phyloP scores from a whole-genome alignment of 768 basidiomycete species.

The Leccinellum albellum region DNA sequence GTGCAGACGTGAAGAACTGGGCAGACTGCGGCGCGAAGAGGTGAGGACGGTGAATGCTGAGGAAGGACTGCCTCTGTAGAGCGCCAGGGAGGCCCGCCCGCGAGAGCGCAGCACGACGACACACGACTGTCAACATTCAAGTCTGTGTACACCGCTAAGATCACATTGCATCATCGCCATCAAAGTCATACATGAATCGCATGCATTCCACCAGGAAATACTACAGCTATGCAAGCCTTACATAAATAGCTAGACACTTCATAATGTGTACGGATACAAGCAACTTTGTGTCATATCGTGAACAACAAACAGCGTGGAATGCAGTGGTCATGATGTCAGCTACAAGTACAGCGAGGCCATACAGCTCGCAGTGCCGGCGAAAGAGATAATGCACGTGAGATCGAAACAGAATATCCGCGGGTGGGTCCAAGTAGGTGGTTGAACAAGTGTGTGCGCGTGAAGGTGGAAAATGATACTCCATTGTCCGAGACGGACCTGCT shows the following conservation, averaged over 20 bases:
- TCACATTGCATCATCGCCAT: neutral
- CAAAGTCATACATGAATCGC: neutral
- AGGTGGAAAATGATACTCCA: neutral
- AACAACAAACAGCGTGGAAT: constrained; percentile 4
- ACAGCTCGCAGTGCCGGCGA: constrained; percentile 7
- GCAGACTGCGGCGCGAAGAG: neutral
- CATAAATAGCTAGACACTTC: neutral
- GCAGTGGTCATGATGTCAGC: constrained; percentile 5
- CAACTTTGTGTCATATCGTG: neutral
- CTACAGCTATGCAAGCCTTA: neutral
- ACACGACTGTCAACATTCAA: constrained; percentile 23
- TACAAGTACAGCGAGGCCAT: constrained; percentile 24
- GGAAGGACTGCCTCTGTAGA: constrained; percentile 7
- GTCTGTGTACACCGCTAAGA: neutral
- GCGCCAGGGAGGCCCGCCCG: neutral
- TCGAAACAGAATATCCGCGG: constrained; percentile 9
- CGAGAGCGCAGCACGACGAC: constrained; percentile 23
- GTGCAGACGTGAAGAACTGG: constrained; percentile 20
- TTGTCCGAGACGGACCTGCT: neutral
- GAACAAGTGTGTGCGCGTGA: neutral
- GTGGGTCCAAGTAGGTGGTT: neutral
- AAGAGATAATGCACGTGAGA: constrained; percentile 1
- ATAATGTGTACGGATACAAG: constrained; percentile 6
- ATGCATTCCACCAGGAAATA: neutral
- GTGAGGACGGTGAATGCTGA: constrained; percentile 3